Percentiles rank a stretch among this genome's conserved stretches.
These are phyloP conservation scores for Middelhovenomyces tepae DNA, from an alignment of 805 yeast genomes.

Conservation along the genomic window DNA sequence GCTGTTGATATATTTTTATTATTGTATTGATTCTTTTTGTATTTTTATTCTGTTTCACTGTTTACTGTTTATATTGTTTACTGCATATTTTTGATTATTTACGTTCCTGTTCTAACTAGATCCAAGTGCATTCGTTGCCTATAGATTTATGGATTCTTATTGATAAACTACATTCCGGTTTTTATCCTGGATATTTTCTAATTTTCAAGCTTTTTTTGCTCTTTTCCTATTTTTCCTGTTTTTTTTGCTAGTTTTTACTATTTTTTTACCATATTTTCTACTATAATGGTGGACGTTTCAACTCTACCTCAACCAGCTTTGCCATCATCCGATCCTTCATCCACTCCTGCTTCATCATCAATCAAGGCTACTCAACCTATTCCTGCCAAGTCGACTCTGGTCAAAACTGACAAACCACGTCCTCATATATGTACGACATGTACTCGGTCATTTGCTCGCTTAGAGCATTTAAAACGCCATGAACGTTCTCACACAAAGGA, in stretches of 20 bases:
- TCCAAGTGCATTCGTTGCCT: not conserved
- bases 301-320: conserved; percentile 1
- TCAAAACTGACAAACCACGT: conserved; percentile 87
- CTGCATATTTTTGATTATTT: not conserved
- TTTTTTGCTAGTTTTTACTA: not conserved
- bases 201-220: not conserved
- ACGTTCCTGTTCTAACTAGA: not conserved
- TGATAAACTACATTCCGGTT: not conserved
- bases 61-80: not conserved
- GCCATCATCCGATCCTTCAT: not conserved
- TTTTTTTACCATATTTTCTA: not conserved
- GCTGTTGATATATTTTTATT: conserved; percentile 2
- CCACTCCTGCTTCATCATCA: conserved; percentile 1
- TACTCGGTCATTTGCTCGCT: conserved; percentile 89
- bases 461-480: conserved; percentile 90
- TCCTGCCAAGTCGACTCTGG: conserved; percentile 74
- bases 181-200: not conserved
- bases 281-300: not conserved
- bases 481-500: conserved; percentile 92
- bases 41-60: not conserved
- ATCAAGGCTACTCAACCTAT: conserved; percentile 47
- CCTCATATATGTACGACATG: conserved; percentile 88
- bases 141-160: not conserved
- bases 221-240: not conserved
- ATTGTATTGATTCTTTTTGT: not conserved